A percentile compares a stretch with the other conserved stretches of the same genome.
Evolutionary conservation across 768 basidiomycete genomes (phyloP).

Genomic region (Lactarius evosmus): DNA sequence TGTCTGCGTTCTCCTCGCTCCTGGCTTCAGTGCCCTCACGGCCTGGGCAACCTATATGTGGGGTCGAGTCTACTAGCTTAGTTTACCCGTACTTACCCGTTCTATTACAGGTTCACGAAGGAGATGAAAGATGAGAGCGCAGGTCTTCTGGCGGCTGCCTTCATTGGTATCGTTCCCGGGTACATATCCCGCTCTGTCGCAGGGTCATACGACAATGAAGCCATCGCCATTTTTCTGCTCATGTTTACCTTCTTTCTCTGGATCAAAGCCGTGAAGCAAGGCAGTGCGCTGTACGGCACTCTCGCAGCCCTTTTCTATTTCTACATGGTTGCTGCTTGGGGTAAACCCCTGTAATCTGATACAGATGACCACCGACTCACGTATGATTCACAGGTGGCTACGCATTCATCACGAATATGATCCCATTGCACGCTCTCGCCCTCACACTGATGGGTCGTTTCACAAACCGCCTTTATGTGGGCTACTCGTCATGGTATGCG

Average conservation of each 20-base stretch:
- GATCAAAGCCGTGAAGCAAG: constrained; percentile 94
- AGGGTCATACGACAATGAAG: constrained; percentile 99
- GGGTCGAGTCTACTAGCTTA: background rate
- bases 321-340: constrained; percentile 99
- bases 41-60: constrained; percentile 97
- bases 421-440: constrained; percentile 92
- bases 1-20: constrained; percentile 93
- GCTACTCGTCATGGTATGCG: constrained; percentile 97
- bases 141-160: constrained; percentile 94
- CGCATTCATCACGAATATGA: constrained; percentile 99
- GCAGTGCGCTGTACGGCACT: constrained; percentile 89
- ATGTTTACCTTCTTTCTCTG: constrained; percentile 98
- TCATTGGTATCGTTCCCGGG: constrained; percentile 96
- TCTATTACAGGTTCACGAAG: constrained; percentile 74
- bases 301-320: constrained; percentile 95
- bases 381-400: constrained; percentile 67
- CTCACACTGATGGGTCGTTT: constrained; percentile 96
- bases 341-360: constrained; percentile 41
- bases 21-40: constrained; percentile 94
- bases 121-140: constrained; percentile 96
- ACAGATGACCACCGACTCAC: background rate
- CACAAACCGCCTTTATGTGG: constrained; percentile 87
- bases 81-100: background rate
- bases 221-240: constrained; percentile 98
- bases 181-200: constrained; percentile 99